Evolutionary conservation across 2,329 filamentous ascomycete genomes (phyloP).

Genomic region (Sphaerulina populicola): DNA sequence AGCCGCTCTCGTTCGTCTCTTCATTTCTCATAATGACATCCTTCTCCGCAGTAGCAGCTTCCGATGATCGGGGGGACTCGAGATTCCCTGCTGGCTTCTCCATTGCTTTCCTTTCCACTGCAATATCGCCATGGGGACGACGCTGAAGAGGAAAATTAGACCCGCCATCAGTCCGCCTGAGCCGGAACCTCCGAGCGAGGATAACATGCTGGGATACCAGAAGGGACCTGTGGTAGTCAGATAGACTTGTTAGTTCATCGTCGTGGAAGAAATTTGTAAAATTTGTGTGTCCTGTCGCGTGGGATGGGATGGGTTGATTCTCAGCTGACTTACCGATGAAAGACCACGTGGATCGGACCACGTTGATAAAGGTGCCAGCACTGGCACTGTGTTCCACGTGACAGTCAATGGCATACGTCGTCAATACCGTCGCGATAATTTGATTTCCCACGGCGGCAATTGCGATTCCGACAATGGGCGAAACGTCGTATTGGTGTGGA

Average conservation of each 20-base stretch:
- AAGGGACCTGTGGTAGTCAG: conserved; percentile 34
- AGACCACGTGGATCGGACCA: conserved; percentile 49
- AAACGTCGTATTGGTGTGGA: conserved; percentile 46
- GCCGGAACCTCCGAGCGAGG: conserved; percentile 31
- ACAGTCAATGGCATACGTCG: conserved; percentile 54
- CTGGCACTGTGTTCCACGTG: conserved; percentile 46
- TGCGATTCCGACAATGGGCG: conserved; percentile 44
- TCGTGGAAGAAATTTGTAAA: too few species aligned
- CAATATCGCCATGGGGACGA: conserved; percentile 24
- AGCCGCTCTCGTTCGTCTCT: background rate
- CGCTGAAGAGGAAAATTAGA: conserved; percentile 25
- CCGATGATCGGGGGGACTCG: too few species aligned
- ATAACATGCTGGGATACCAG: conserved; percentile 38
- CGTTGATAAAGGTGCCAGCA: conserved; percentile 52
- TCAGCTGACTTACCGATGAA: background rate
- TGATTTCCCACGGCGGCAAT: conserved; percentile 50
- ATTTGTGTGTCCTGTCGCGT: too few species aligned
- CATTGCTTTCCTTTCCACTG: conserved; percentile 21
- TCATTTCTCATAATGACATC: conserved; percentile 1
- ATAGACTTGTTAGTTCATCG: background rate
- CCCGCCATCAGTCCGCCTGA: conserved; percentile 35
- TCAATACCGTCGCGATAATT: conserved; percentile 52
- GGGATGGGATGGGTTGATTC: too few species aligned
- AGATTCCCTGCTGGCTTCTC: conserved; percentile 9
- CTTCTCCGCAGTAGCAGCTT: background rate